Base-by-base conservation (phyloP, 164 flowering plant species). In the Chimonanthus praecox region DNA sequence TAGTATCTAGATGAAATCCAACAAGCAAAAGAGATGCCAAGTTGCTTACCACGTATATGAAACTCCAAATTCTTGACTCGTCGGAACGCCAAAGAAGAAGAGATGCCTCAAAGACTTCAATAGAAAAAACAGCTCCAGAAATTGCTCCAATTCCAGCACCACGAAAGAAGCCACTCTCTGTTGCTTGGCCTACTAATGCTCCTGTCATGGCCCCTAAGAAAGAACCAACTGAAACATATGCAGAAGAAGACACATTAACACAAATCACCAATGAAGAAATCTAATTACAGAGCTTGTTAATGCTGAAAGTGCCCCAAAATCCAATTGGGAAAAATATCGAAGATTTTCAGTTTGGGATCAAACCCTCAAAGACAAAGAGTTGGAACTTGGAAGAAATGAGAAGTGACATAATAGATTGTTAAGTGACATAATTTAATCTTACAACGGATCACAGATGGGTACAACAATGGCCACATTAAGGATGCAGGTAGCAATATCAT, bases 91-190 rank as follows among this genome's bases (percentile, higher is more conserved):
- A 92, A 47, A 92, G 87, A 82, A 84, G 77, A 60, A 86, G 84
- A 58, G 92, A 90, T 4, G 94, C 87, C 77, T 92, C 98, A 68
- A 92, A 89, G 72, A 91, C 96, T 79, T 92, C 94, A 68, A 92
- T 89, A 0, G 98, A 92, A 86, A 91, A 91, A 74, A 92, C 96
- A 77, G 98, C 98, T 60, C 98, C 98, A 21, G 98, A 89, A 33
- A 92, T 91, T 51, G 98, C 96, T 62, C 98, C 98, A 72, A 92
- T 89, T 4, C 93, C 95, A 64, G 96, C 94, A 64, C 98, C 96
- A 71, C 94, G 78, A 47, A 89, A 82, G 70, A 92, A 91, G 9
- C 98, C 98, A 54, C 98, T 92, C 76, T 92, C 98, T 0, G 92
- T 91, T 71, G 89, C 98, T 83, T 92, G 96, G 69, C 98, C 96